These are phyloP conservation scores for Myrica gale DNA, from an alignment of 306 rosid genomes.

Conservation along the genomic window DNA sequence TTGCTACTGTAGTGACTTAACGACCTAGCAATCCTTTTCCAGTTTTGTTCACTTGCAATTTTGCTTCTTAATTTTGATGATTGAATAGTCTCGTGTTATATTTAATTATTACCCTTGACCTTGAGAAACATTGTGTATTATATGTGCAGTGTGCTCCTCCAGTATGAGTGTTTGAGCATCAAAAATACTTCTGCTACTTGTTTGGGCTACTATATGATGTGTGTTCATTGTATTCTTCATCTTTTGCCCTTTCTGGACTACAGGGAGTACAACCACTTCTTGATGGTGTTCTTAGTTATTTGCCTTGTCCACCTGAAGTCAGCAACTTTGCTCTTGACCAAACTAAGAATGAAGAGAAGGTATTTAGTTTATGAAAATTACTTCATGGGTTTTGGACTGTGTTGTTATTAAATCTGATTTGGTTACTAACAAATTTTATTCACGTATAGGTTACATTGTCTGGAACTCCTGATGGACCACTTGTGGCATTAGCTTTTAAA, in stretches of 20 bases:
- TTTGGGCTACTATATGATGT: slow-evolving; percentile 11
- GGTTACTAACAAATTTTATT: slow-evolving; percentile 26
- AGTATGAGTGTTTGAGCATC: not conserved
- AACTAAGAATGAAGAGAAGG: slow-evolving; percentile 85
- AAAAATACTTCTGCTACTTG: not conserved
- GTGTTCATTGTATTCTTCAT: slow-evolving; percentile 27
- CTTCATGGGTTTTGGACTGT: not conserved
- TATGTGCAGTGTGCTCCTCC: not conserved
- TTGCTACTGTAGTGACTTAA: not conserved
- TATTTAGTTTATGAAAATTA: slow-evolving; percentile 32
- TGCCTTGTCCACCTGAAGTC: slow-evolving; percentile 96
- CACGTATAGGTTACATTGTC: slow-evolving; percentile 53
- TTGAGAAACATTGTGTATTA: not conserved
- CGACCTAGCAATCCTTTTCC: not conserved
- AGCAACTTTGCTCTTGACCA: slow-evolving; percentile 87
- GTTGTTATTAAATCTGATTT: slow-evolving; percentile 22
- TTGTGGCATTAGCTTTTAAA: slow-evolving; percentile 96
- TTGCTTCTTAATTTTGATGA: not conserved
- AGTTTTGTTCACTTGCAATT: not conserved
- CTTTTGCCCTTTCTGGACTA: slow-evolving; percentile 31
- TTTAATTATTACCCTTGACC: not conserved
- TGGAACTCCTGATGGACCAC: slow-evolving; percentile 93
- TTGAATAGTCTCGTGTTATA: not conserved
- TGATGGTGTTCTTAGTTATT: slow-evolving; percentile 78
- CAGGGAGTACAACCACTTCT: slow-evolving; percentile 99